Percentiles rank a stretch among this genome's conserved stretches.
phyloP scores from a whole-genome alignment of 352 stramenopile genomes.

The Phytopythium oedochilum region DNA sequence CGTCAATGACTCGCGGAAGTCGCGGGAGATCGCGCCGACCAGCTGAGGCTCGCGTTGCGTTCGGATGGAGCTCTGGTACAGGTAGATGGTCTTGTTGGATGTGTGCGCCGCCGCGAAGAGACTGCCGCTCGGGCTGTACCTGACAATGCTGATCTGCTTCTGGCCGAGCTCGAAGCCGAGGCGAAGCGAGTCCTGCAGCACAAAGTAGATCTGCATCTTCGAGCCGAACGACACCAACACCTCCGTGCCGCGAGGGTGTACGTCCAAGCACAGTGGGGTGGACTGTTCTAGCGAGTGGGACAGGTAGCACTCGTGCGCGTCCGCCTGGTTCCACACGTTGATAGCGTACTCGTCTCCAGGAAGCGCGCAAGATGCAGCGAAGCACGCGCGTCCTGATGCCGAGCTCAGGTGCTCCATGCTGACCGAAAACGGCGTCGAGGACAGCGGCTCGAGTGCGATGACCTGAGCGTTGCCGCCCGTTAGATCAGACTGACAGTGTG shows the following conservation, averaged over 20 bases:
- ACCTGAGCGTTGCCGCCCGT: constrained; percentile 10
- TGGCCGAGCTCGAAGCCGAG: constrained; percentile 57
- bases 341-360: constrained; percentile 34
- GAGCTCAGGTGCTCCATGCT: constrained; percentile 35
- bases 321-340: constrained; percentile 58
- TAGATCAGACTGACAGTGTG: neutral
- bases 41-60: constrained; percentile 45
- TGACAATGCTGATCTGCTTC: constrained; percentile 55
- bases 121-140: constrained; percentile 57
- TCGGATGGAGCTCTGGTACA: constrained; percentile 43
- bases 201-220: constrained; percentile 56
- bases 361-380: constrained; percentile 38
- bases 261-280: constrained; percentile 36
- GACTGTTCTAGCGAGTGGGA: constrained; percentile 38
- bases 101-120: constrained; percentile 40
- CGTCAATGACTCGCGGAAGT: constrained; percentile 35
- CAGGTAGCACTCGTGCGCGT: constrained; percentile 56
- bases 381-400: constrained; percentile 37
- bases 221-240: constrained; percentile 41
- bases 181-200: constrained; percentile 56
- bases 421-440: constrained; percentile 39
- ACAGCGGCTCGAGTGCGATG: constrained; percentile 32
- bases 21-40: constrained; percentile 29
- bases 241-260: constrained; percentile 55
- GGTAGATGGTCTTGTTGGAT: constrained; percentile 31